Evolutionary conservation across 2,329 filamentous ascomycete genomes (phyloP).

Genomic region (Penicillium capsulatum): DNA sequence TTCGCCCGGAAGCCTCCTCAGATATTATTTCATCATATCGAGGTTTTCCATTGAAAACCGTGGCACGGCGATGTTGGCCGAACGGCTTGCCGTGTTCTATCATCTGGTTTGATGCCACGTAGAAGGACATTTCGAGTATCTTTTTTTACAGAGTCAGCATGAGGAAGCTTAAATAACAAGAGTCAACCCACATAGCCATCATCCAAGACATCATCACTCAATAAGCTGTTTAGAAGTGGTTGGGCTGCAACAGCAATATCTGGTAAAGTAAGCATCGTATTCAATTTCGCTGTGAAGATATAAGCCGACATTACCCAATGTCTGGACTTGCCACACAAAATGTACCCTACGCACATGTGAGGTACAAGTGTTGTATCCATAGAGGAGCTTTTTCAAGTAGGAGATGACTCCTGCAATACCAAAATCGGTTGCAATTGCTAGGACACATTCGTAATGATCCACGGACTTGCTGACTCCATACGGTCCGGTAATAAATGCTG

Average conservation of each 20-base stretch:
- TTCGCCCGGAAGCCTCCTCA: slow-evolving; percentile 7
- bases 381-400: slow-evolving; percentile 11
- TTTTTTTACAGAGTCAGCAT: not conserved
- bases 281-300: not conserved
- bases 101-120: slow-evolving; percentile 4
- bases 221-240: slow-evolving; percentile 5
- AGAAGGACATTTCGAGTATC: slow-evolving; percentile 7
- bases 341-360: slow-evolving; percentile 10
- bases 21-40: slow-evolving; percentile 1
- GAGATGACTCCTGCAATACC: slow-evolving; percentile 9
- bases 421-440: slow-evolving; percentile 10
- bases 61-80: slow-evolving; percentile 1
- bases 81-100: slow-evolving; percentile 5
- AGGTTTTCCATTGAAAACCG: slow-evolving; percentile 3
- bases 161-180: not conserved
- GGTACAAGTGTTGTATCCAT: slow-evolving; percentile 13
- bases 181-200: slow-evolving; percentile 3
- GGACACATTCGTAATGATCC: slow-evolving; percentile 8
- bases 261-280: not conserved
- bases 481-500: slow-evolving; percentile 4
- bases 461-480: slow-evolving; percentile 9
- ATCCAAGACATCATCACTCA: slow-evolving; percentile 6
- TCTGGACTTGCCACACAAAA: slow-evolving; percentile 9
- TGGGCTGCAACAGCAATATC: slow-evolving; percentile 5
- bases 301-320: slow-evolving; percentile 3